Evolutionary conservation across 2,329 filamentous ascomycete genomes (phyloP).

Genomic region (Scopulariopsis brevicaulis): DNA sequence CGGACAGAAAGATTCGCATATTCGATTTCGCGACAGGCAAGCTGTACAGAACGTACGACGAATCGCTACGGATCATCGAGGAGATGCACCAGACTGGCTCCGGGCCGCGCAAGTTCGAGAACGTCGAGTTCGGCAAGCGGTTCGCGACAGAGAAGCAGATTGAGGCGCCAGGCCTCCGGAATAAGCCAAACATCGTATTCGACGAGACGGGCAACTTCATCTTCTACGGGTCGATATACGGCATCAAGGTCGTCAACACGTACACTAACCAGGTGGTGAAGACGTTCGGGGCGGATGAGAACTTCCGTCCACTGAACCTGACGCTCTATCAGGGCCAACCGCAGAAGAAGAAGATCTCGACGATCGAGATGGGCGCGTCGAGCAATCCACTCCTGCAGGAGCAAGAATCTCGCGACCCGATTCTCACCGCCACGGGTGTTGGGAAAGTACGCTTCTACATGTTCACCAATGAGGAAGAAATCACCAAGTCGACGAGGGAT

Average conservation of each 20-base stretch:
- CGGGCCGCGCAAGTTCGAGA: conserved; percentile 67
- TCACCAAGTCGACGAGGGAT: conserved; percentile 76
- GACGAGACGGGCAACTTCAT: conserved; percentile 96
- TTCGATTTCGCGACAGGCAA: conserved; percentile 90
- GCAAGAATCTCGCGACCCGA: conserved; percentile 81
- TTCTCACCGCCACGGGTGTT: conserved; percentile 72
- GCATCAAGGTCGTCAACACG: conserved; percentile 92
- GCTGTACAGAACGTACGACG: conserved; percentile 85
- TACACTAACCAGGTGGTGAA: conserved; percentile 88
- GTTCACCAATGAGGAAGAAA: conserved; percentile 83
- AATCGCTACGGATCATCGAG: conserved; percentile 77
- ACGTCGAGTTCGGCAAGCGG: conserved; percentile 83
- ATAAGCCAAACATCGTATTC: conserved; percentile 79
- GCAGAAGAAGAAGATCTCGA: conserved; percentile 85
- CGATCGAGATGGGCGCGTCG: conserved; percentile 93
- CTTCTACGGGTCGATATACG: conserved; percentile 83
- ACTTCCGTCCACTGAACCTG: conserved; percentile 72
- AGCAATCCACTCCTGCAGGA: conserved; percentile 88
- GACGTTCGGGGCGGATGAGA: conserved; percentile 82
- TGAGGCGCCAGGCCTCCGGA: conserved; percentile 54
- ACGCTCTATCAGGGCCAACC: conserved; percentile 90
- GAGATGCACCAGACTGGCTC: conserved; percentile 96
- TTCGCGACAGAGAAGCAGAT: conserved; percentile 80
- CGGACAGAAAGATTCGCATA: conserved; percentile 82
- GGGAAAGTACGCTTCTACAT: conserved; percentile 94